Percentiles rank a stretch among this genome's conserved stretches.
These are phyloP conservation scores for Sugiyamaella mastotermitis DNA, from an alignment of 805 yeast genomes.

Conservation along the genomic window DNA sequence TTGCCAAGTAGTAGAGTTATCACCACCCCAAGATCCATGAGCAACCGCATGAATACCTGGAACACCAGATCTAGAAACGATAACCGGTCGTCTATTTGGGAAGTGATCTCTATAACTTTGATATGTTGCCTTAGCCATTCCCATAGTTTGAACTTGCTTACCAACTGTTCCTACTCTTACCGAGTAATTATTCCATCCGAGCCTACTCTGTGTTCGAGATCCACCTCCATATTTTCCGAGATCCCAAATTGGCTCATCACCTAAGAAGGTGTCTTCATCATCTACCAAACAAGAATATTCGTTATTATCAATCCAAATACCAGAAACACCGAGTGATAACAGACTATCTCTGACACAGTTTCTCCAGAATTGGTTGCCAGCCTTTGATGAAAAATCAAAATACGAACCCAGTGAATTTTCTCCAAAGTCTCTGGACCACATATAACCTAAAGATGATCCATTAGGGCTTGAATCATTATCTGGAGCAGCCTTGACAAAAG, in stretches of 20 bases:
- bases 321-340: no score
- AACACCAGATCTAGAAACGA: conserved; percentile 10
- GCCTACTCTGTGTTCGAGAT: no score
- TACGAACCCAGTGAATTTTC: conserved; percentile 6
- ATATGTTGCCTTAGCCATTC: conserved; percentile 12
- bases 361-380: no score
- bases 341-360: no score
- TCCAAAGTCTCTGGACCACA: conserved; percentile 12
- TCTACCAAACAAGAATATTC: no score
- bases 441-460: conserved; percentile 8
- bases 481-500: conserved; percentile 8
- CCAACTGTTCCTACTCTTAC: conserved; percentile 9
- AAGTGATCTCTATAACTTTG: conserved; percentile 6
- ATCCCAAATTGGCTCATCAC: no score
- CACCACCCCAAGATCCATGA: conserved; percentile 14
- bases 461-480: conserved; percentile 5
- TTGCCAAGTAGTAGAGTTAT: conserved; percentile 12
- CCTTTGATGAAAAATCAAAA: no score
- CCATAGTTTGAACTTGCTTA: conserved; percentile 9
- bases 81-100: conserved; percentile 10
- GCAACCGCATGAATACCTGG: conserved; percentile 10
- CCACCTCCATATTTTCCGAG: no score
- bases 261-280: no score
- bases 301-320: no score
- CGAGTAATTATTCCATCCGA: conserved; percentile 7